These are phyloP conservation scores for Aspergillus niger DNA, from an alignment of 2,329 filamentous ascomycete genomes.

Conservation along the genomic window DNA sequence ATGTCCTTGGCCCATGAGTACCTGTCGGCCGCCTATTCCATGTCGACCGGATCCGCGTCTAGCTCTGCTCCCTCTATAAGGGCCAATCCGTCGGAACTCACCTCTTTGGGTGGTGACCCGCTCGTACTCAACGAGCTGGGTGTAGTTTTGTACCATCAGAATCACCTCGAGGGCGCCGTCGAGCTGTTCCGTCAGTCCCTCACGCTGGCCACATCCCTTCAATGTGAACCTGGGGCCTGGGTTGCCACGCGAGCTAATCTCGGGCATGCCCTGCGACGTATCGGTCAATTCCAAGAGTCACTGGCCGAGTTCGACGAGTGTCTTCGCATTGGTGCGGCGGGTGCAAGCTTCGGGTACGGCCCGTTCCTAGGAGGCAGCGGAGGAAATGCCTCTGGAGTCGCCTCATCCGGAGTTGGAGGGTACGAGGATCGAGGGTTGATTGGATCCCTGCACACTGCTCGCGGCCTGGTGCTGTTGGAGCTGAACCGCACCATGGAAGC, in stretches of 20 bases:
- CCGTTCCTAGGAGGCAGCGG: slow-evolving; percentile 56
- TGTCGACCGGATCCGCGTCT: slow-evolving; percentile 47
- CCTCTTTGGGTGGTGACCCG: slow-evolving; percentile 62
- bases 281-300: slow-evolving; percentile 69
- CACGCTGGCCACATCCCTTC: slow-evolving; percentile 74
- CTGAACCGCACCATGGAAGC: slow-evolving; percentile 74
- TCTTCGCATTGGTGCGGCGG: slow-evolving; percentile 72
- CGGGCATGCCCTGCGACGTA: slow-evolving; percentile 79
- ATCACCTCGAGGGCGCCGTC: slow-evolving; percentile 72
- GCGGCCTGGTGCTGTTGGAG: slow-evolving; percentile 82
- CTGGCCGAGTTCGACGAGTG: slow-evolving; percentile 85
- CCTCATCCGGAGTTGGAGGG: slow-evolving; percentile 45
- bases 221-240: slow-evolving; percentile 80
- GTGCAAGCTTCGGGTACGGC: slow-evolving; percentile 75
- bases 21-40: slow-evolving; percentile 79
- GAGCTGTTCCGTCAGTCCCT: slow-evolving; percentile 78
- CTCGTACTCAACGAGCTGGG: slow-evolving; percentile 94
- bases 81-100: slow-evolving; percentile 22
- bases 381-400: slow-evolving; percentile 36
- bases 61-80: slow-evolving; percentile 31
- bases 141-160: slow-evolving; percentile 92
- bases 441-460: slow-evolving; percentile 50
- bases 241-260: slow-evolving; percentile 84
- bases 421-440: slow-evolving; percentile 51
- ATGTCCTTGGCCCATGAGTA: slow-evolving; percentile 93